These are phyloP conservation scores for Hyphopichia buzzinii DNA, from an alignment of 1,139 yeast species.

Conservation along the genomic window DNA sequence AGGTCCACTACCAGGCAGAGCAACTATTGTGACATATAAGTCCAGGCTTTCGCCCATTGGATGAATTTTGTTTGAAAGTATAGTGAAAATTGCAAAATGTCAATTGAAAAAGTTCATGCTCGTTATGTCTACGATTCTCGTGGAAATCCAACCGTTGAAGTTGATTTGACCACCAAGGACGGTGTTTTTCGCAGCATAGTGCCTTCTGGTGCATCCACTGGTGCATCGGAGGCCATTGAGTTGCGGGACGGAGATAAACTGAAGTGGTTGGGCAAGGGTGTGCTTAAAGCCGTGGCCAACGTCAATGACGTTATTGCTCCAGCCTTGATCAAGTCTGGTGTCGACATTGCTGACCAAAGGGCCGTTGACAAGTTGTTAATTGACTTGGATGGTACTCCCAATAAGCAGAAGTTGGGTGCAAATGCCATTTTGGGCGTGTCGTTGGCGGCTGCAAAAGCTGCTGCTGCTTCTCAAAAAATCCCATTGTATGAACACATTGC, in stretches of 20 bases:
- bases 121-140: constrained; percentile 93
- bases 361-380: constrained; percentile 70
- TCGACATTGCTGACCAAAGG: constrained; percentile 71
- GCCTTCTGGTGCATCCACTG: constrained; percentile 92
- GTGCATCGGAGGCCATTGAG: constrained; percentile 86
- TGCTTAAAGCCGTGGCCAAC: constrained; percentile 78
- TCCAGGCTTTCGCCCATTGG: no score
- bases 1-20: no score
- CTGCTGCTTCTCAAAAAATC: constrained; percentile 78
- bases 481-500: constrained; percentile 81
- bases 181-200: constrained; percentile 85
- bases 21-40: no score
- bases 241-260: constrained; percentile 86
- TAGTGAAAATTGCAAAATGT: constrained; percentile 18
- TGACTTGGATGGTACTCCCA: constrained; percentile 78
- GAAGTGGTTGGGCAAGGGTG: constrained; percentile 92
- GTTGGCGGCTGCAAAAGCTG: constrained; percentile 82
- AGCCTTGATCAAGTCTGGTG: constrained; percentile 63
- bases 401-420: constrained; percentile 87
- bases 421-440: constrained; percentile 90
- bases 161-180: constrained; percentile 74
- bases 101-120: constrained; percentile 59
- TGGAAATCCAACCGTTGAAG: constrained; percentile 95
- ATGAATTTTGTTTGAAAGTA: no score
- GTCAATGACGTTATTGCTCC: constrained; percentile 83